Evolutionary conservation across 2,329 filamentous ascomycete species (phyloP).

Genomic region (Rhinocladiella similis): DNA sequence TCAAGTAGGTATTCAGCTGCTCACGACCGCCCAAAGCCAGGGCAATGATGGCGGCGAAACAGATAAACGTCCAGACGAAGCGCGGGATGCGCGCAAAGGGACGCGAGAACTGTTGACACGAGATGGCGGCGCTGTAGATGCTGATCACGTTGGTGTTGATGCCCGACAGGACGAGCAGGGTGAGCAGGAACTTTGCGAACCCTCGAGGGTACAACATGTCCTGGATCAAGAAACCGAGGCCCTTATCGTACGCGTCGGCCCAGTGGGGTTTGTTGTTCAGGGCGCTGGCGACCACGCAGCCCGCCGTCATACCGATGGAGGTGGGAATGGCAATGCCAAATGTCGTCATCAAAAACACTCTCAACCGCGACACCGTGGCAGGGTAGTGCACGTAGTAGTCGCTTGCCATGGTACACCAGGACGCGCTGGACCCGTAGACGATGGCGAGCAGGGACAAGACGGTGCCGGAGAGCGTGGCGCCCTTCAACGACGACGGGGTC

Average conservation of each 20-base stretch:
- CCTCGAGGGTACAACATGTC: conserved; percentile 46
- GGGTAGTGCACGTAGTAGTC: conserved; percentile 32
- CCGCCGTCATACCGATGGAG: conserved; percentile 50
- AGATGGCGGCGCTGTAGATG: conserved; percentile 41
- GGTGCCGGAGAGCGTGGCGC: conserved; percentile 36
- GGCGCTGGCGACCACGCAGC: conserved; percentile 45
- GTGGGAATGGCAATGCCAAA: conserved; percentile 52
- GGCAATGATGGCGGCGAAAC: conserved; percentile 47
- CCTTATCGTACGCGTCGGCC: conserved; percentile 40
- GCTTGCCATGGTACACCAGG: conserved; percentile 29
- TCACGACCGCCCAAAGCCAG: conserved; percentile 47
- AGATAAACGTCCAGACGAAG: conserved; percentile 50
- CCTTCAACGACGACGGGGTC: conserved; percentile 37
- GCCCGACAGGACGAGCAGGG: conserved; percentile 42
- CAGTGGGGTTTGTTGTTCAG: conserved; percentile 45
- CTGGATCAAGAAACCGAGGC: conserved; percentile 50
- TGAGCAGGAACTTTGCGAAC: conserved; percentile 48
- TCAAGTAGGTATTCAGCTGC: conserved; percentile 45
- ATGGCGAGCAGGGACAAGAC: conserved; percentile 26
- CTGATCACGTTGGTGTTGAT: conserved; percentile 51
- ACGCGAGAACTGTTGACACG: conserved; percentile 43
- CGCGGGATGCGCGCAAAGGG: conserved; percentile 48
- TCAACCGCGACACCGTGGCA: conserved; percentile 19
- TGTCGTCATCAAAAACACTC: conserved; percentile 47
- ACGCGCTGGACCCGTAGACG: conserved; percentile 25